Evolutionary conservation across 345 rosid species (phyloP).

Genomic region (Salix dunnii): DNA sequence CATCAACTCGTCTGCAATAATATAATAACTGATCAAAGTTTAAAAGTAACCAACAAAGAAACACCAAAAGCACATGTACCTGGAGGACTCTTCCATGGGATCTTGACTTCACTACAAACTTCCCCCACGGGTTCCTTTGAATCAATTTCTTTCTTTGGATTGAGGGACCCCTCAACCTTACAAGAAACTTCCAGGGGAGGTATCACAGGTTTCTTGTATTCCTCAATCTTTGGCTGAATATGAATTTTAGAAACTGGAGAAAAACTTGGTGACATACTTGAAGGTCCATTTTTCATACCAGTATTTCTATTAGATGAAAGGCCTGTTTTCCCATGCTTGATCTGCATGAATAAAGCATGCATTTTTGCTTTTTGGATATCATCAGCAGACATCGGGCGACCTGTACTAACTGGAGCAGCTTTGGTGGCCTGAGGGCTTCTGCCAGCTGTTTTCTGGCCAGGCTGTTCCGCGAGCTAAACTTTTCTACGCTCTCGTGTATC

Average conservation of each 20-base stretch:
- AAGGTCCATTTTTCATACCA: conserved; percentile 41
- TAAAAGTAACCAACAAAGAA: conserved; percentile 11
- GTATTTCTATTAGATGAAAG: conserved; percentile 41
- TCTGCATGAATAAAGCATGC: conserved; percentile 81
- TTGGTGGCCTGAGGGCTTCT: conserved; percentile 63
- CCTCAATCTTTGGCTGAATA: conserved; percentile 42
- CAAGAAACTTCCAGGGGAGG: conserved; percentile 20
- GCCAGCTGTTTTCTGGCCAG: conserved; percentile 76
- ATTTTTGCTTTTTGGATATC: conserved; percentile 97
- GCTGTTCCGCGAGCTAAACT: conserved; percentile 95
- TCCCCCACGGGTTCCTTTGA: conserved; percentile 45
- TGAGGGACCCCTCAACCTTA: conserved; percentile 24
- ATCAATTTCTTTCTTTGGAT: conserved; percentile 33
- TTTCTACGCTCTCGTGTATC: conserved; percentile 89
- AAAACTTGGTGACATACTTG: conserved; percentile 24
- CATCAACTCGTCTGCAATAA: conserved; percentile 11
- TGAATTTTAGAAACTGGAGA: conserved; percentile 29
- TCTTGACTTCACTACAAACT: conserved; percentile 46
- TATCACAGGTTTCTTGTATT: conserved; percentile 30
- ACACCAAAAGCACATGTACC: conserved; percentile 53
- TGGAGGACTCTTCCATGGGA: conserved; percentile 74
- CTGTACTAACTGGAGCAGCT: conserved; percentile 48
- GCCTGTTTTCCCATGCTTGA: conserved; percentile 60
- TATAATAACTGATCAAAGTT: conserved; percentile 10
- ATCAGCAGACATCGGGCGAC: conserved; percentile 98